These are phyloP conservation scores for Aspergillus sp. DNA, from an alignment of 2,329 filamentous ascomycete genomes.

Conservation along the genomic window DNA sequence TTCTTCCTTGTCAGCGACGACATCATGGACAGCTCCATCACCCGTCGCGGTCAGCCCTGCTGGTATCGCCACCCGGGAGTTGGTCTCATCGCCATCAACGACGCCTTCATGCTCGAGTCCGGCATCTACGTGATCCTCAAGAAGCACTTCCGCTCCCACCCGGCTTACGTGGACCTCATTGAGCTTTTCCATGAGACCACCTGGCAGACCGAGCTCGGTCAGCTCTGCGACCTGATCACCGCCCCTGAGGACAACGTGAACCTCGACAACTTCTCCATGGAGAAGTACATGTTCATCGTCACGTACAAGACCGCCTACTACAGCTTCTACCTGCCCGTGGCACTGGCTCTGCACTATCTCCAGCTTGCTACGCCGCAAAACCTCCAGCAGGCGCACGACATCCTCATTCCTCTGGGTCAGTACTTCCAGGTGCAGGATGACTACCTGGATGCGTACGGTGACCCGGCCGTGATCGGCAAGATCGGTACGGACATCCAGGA, in stretches of 20 bases:
- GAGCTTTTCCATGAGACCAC: conserved; percentile 96
- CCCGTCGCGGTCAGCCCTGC: conserved; percentile 88
- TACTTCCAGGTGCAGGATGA: conserved; percentile 99
- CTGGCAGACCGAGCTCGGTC: conserved; percentile 92
- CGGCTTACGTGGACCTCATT: conserved; percentile 83
- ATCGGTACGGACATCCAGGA: conserved; percentile 98
- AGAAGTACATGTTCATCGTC: conserved; percentile 95
- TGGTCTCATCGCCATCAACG: conserved; percentile 97
- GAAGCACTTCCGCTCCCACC: conserved; percentile 87
- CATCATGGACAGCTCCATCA: conserved; percentile 97
- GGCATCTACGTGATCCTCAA: conserved; percentile 88
- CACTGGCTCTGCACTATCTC: conserved; percentile 81
- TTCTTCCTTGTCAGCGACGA: conserved; percentile 99
- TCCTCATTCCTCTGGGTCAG: conserved; percentile 94
- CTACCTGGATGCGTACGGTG: conserved; percentile 96
- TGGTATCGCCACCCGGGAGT: conserved; percentile 92
- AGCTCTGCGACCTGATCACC: conserved; percentile 91
- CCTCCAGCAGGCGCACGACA: conserved; percentile 83
- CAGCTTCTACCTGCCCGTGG: conserved; percentile 97
- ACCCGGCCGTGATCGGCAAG: conserved; percentile 91
- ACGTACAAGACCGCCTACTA: conserved; percentile 99
- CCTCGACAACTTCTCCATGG: conserved; percentile 89
- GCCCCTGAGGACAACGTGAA: conserved; percentile 92
- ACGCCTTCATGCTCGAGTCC: conserved; percentile 91
- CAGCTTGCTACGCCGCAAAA: conserved; percentile 83